phyloP scores from a whole-genome alignment of 306 rosid species.

The Biancaea sappan region DNA sequence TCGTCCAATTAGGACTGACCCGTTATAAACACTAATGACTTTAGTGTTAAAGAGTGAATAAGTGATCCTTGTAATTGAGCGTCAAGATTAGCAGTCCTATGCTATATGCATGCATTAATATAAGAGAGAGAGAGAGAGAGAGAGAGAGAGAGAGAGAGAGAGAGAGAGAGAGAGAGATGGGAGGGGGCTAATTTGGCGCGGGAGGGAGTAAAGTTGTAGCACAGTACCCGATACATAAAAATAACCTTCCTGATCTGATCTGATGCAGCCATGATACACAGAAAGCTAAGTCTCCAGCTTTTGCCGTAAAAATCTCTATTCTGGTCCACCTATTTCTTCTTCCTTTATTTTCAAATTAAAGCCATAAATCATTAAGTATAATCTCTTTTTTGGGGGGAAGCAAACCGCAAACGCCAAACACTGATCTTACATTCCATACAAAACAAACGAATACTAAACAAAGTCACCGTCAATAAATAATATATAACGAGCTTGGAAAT shows the following conservation, averaged over 20 bases:
- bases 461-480: not conserved
- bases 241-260: constrained; percentile 30
- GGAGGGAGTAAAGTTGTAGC: constrained; percentile 17
- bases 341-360: too few species aligned
- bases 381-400: too few species aligned
- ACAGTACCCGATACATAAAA: constrained; percentile 31
- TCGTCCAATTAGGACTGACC: too few species aligned
- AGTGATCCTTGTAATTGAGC: not conserved
- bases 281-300: constrained; percentile 26
- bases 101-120: not conserved
- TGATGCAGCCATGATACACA: constrained; percentile 18
- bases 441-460: not conserved
- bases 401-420: not conserved
- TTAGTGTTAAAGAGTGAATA: too few species aligned
- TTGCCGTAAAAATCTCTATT: not conserved
- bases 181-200: constrained; percentile 1
- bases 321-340: not conserved
- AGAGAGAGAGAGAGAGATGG: not conserved
- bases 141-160: not conserved
- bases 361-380: too few species aligned
- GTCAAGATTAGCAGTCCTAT: not conserved
- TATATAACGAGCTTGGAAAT: not conserved
- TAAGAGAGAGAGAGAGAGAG: not conserved
- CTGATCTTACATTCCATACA: not conserved
- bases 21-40: too few species aligned